phyloP scores from a whole-genome alignment of 129 eudicot genomes.

The Pseudognaphalium luteoalbum region DNA sequence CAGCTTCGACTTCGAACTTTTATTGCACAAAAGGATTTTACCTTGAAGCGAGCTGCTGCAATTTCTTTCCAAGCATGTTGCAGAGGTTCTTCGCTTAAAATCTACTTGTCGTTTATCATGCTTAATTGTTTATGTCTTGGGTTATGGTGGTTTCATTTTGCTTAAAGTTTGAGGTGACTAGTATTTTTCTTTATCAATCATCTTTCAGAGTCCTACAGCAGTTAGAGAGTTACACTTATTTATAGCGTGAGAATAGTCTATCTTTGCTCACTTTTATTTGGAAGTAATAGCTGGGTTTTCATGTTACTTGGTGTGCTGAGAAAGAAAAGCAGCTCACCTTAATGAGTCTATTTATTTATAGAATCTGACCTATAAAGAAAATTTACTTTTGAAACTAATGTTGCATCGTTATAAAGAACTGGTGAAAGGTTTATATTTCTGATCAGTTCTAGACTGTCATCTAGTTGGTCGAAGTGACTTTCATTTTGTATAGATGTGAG shows the following conservation, averaged over 20 bases:
- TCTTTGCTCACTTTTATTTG: not conserved
- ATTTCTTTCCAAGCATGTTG: conserved; percentile 79
- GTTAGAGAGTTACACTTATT: not conserved
- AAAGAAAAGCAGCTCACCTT: not conserved
- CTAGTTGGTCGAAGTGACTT: not conserved
- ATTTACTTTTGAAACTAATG: not conserved
- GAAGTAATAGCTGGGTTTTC: not conserved
- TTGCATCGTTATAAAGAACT: not conserved
- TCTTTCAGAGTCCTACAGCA: not conserved
- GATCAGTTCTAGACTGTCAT: not conserved
- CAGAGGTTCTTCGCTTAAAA: conserved; percentile 59
- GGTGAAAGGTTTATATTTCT: not conserved
- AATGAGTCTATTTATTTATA: not conserved
- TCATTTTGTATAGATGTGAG: not conserved
- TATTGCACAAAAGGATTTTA: conserved; percentile 64
- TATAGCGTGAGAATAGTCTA: not conserved
- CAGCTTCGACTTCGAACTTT: conserved; percentile 69
- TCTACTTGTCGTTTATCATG: not conserved
- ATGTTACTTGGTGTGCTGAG: not conserved
- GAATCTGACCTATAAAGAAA: not conserved
- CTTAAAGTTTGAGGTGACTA: not conserved
- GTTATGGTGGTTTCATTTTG: not conserved
- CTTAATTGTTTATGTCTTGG: not conserved
- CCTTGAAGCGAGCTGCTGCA: conserved; percentile 62
- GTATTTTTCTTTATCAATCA: not conserved